A percentile compares a stretch with the other conserved stretches of the same genome.
phyloP scores from a whole-genome alignment of 2,329 filamentous ascomycete species.

The Claviceps cyperi region DNA sequence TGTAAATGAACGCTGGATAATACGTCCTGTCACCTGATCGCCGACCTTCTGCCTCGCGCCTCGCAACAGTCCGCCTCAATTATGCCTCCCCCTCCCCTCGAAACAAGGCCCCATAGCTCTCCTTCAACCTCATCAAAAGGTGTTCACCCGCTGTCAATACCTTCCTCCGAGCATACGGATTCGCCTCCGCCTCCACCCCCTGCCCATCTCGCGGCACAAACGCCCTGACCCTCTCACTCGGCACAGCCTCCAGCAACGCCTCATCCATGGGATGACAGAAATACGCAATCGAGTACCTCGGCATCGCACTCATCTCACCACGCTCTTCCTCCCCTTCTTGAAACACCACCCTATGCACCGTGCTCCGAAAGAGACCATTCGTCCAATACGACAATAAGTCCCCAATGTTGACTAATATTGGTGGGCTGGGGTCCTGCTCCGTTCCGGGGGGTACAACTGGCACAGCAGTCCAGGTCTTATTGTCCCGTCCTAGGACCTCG shows the following conservation, averaged over 20 bases:
- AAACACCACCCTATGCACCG: conserved; percentile 80
- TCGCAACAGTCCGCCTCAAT: neutral
- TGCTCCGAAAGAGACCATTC: conserved; percentile 70
- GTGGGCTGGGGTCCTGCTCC: conserved; percentile 45
- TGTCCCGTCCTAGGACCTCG: conserved; percentile 54
- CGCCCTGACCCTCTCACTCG: conserved; percentile 39
- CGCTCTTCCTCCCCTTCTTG: conserved; percentile 16
- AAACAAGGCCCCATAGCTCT: conserved; percentile 44
- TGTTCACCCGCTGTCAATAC: conserved; percentile 51
- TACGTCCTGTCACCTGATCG: too few species aligned
- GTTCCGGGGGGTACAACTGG: conserved; percentile 50
- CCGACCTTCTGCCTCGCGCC: too few species aligned
- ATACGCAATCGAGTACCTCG: conserved; percentile 52
- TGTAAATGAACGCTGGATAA: conserved; percentile 12
- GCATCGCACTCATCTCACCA: conserved; percentile 33
- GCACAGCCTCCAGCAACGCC: conserved; percentile 40
- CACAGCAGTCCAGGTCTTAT: conserved; percentile 42
- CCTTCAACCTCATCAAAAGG: conserved; percentile 43
- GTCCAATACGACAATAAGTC: conserved; percentile 75
- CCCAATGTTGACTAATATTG: conserved; percentile 67
- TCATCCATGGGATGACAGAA: conserved; percentile 50
- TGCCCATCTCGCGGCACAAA: conserved; percentile 20
- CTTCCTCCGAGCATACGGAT: conserved; percentile 36
- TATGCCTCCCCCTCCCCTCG: conserved; percentile 17
- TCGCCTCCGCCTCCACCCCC: conserved; percentile 18